phyloP scores from a whole-genome alignment of 371 early-diverging fungal genomes.

The Mucor mucedo region DNA sequence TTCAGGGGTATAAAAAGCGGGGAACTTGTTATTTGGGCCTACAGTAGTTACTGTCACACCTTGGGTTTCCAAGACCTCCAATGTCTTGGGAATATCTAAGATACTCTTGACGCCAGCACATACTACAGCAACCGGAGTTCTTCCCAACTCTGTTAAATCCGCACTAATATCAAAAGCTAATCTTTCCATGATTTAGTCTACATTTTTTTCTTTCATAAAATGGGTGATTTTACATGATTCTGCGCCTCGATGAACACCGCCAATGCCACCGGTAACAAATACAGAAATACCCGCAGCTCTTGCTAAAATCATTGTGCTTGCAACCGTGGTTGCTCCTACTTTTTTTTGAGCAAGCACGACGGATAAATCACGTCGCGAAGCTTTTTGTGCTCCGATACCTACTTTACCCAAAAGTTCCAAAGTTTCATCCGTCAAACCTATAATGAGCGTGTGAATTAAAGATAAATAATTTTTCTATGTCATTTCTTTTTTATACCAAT shows the following conservation, averaged over 20 bases:
- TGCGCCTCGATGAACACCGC: slow-evolving; percentile 93
- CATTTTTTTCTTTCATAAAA: neutral
- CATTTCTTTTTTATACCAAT: slow-evolving; percentile 55
- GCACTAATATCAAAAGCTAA: slow-evolving; percentile 88
- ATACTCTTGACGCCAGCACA: slow-evolving; percentile 96
- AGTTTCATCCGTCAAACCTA: slow-evolving; percentile 52
- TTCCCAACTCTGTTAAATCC: slow-evolving; percentile 90
- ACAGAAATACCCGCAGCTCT: slow-evolving; percentile 83
- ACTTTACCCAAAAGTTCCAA: slow-evolving; percentile 69
- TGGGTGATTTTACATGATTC: slow-evolving; percentile 59
- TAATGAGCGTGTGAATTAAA: neutral
- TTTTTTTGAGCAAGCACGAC: slow-evolving; percentile 68
- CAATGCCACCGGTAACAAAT: slow-evolving; percentile 97
- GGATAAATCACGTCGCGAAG: slow-evolving; percentile 87
- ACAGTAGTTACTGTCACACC: slow-evolving; percentile 90
- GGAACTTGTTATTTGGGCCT: slow-evolving; percentile 72
- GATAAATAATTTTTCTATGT: neutral
- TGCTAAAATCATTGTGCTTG: slow-evolving; percentile 88
- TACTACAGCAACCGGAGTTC: slow-evolving; percentile 90
- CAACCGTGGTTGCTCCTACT: slow-evolving; percentile 91
- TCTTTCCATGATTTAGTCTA: neutral
- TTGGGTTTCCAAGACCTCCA: slow-evolving; percentile 93
- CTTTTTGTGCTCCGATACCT: slow-evolving; percentile 71
- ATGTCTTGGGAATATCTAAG: slow-evolving; percentile 86
- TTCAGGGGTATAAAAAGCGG: slow-evolving; percentile 87